Evolutionary conservation across 2,329 filamentous ascomycete genomes (phyloP).

Genomic region (Neofusicoccum umdonicola): DNA sequence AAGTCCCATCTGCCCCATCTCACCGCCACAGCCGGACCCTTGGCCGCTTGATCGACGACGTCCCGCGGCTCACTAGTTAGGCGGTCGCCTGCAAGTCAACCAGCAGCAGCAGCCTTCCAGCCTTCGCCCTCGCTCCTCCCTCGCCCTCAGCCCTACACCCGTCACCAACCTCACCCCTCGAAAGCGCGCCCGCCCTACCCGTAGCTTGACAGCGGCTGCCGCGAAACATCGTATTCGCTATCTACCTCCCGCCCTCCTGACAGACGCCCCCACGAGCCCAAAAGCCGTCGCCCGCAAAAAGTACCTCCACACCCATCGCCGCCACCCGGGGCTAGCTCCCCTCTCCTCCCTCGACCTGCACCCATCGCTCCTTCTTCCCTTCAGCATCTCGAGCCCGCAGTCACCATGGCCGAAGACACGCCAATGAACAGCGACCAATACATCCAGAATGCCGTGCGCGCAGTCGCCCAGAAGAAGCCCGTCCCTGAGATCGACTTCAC

Average conservation of each 20-base stretch:
- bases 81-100: slow-evolving; percentile 1
- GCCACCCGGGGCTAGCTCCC: slow-evolving; percentile 9
- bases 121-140: background rate
- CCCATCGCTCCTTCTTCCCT: background rate
- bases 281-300: background rate
- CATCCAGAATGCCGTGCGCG: slow-evolving; percentile 85
- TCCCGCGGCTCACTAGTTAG: slow-evolving; percentile 15
- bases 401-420: slow-evolving; percentile 23
- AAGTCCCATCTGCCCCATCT: background rate
- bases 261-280: background rate
- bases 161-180: background rate
- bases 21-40: slow-evolving; percentile 17
- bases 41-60: slow-evolving; percentile 15
- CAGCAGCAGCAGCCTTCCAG: background rate
- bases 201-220: background rate
- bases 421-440: slow-evolving; percentile 41
- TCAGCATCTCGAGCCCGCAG: slow-evolving; percentile 28
- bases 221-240: slow-evolving; percentile 7
- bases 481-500: slow-evolving; percentile 98
- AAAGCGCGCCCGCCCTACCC: background rate
- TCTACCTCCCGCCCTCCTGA: background rate
- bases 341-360: slow-evolving; percentile 4
- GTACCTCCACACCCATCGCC: background rate
- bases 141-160: slow-evolving; percentile 3
- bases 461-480: slow-evolving; percentile 91